Conservation (phyloP, 345 rosid genomes). For the Salix dunnii region DNA sequence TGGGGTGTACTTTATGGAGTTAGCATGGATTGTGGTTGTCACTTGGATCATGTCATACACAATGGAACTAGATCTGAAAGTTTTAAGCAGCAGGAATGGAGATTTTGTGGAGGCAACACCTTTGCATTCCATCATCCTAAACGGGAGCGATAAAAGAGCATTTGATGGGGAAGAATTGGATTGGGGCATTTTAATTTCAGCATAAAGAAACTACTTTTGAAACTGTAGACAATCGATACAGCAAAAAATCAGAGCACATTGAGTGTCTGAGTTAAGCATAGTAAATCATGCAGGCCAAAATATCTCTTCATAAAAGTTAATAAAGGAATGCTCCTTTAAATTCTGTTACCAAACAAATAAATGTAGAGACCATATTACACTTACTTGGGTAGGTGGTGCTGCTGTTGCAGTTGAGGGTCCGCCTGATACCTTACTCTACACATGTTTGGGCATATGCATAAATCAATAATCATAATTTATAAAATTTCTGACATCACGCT, state of each 20-base stretch:
- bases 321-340: not conserved
- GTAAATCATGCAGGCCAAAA: not conserved
- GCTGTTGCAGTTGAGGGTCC: constrained; percentile 8
- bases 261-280: not conserved
- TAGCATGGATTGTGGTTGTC: not conserved
- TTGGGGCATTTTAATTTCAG: not conserved
- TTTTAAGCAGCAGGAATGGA: not conserved
- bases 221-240: not conserved
- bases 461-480: not conserved
- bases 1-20: not conserved
- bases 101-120: not conserved
- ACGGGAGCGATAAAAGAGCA: not conserved
- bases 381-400: constrained; percentile 8
- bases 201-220: not conserved
- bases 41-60: not conserved
- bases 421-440: constrained; percentile 5
- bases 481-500: not conserved
- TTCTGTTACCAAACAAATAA: not conserved
- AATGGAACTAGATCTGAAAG: not conserved
- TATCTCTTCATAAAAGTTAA: not conserved
- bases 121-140: not conserved
- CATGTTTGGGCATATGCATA: not conserved
- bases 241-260: not conserved
- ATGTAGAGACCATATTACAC: not conserved
- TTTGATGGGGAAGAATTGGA: not conserved